These are phyloP conservation scores for Ramularia collo-cygni DNA, from an alignment of 2,329 filamentous ascomycete genomes.

Conservation along the genomic window DNA sequence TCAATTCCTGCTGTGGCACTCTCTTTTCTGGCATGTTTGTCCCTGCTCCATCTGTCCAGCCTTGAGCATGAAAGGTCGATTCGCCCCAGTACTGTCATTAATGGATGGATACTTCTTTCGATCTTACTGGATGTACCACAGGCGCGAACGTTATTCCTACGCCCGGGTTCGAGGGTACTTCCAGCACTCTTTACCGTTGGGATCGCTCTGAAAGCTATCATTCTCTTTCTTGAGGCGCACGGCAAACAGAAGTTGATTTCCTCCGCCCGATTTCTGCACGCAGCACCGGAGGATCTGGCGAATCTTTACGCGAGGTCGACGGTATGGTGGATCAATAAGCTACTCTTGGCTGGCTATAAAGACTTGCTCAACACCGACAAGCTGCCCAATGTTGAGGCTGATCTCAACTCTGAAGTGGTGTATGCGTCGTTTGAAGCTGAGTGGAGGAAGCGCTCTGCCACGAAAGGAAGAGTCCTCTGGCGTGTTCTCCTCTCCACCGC, in stretches of 20 bases:
- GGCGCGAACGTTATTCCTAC: constrained; percentile 19
- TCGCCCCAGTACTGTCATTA: constrained; percentile 16
- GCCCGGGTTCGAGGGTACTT: constrained; percentile 9
- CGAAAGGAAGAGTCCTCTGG: neutral
- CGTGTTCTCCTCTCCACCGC: neutral
- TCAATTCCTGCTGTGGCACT: constrained; percentile 15
- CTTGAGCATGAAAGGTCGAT: constrained; percentile 14
- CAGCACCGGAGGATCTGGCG: constrained; percentile 17
- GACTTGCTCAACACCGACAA: constrained; percentile 19
- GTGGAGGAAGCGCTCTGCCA: constrained; percentile 7
- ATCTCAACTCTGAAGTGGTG: constrained; percentile 9
- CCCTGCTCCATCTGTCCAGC: constrained; percentile 15
- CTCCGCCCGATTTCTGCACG: constrained; percentile 10
- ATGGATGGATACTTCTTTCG: constrained; percentile 15
- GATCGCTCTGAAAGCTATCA: constrained; percentile 13
- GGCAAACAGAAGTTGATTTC: constrained; percentile 16
- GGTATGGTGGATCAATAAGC: constrained; percentile 34
- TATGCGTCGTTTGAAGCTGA: constrained; percentile 6
- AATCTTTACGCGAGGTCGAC: constrained; percentile 25
- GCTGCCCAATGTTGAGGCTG: constrained; percentile 18
- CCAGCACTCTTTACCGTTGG: constrained; percentile 12
- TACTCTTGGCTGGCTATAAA: constrained; percentile 27
- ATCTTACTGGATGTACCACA: constrained; percentile 16
- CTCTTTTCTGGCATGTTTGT: constrained; percentile 13
- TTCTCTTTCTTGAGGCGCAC: constrained; percentile 17